A percentile compares a stretch with the other conserved stretches of the same genome.
Evolutionary conservation across 768 basidiomycete genomes (phyloP).

Genomic region (Austroboletus festivus): DNA sequence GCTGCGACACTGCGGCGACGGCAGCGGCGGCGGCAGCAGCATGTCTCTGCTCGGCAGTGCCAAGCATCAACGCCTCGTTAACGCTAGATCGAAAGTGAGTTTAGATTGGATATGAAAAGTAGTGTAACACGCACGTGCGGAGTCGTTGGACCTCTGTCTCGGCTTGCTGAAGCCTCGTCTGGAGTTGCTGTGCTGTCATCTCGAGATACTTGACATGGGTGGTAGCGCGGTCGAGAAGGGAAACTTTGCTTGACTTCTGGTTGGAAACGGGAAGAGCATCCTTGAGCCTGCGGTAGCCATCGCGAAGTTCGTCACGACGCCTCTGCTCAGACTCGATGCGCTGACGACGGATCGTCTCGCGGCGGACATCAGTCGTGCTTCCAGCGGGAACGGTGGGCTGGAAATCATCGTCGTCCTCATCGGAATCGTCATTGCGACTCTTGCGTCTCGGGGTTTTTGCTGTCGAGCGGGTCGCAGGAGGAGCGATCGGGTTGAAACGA

Average conservation of each 20-base stretch:
- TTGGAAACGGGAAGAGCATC: slow-evolving; percentile 85
- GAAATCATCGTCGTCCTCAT: slow-evolving; percentile 76
- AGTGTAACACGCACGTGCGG: slow-evolving; percentile 43
- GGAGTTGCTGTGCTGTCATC: slow-evolving; percentile 70
- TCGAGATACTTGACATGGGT: slow-evolving; percentile 87
- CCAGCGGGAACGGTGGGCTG: slow-evolving; percentile 46
- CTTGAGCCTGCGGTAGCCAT: slow-evolving; percentile 88
- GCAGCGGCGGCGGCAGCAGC: slow-evolving; percentile 57
- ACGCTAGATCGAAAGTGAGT: slow-evolving; percentile 40
- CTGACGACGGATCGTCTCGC: slow-evolving; percentile 87
- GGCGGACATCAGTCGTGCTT: slow-evolving; percentile 63
- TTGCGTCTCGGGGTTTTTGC: slow-evolving; percentile 48
- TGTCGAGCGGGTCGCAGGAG: slow-evolving; percentile 50
- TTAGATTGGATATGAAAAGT: not conserved
- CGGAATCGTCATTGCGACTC: slow-evolving; percentile 60
- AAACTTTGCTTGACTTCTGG: slow-evolving; percentile 92
- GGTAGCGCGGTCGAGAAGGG: slow-evolving; percentile 83
- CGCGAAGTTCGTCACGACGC: slow-evolving; percentile 87
- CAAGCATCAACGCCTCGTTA: slow-evolving; percentile 88
- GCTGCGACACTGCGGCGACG: slow-evolving; percentile 48
- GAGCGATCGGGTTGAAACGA: slow-evolving; percentile 71
- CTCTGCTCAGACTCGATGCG: slow-evolving; percentile 94
- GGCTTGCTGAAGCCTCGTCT: slow-evolving; percentile 72
- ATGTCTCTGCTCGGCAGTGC: slow-evolving; percentile 71
- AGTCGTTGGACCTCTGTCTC: slow-evolving; percentile 80